phyloP scores from a whole-genome alignment of 108 stramenopile genomes.

The Chaetoceros tenuissimus region DNA sequence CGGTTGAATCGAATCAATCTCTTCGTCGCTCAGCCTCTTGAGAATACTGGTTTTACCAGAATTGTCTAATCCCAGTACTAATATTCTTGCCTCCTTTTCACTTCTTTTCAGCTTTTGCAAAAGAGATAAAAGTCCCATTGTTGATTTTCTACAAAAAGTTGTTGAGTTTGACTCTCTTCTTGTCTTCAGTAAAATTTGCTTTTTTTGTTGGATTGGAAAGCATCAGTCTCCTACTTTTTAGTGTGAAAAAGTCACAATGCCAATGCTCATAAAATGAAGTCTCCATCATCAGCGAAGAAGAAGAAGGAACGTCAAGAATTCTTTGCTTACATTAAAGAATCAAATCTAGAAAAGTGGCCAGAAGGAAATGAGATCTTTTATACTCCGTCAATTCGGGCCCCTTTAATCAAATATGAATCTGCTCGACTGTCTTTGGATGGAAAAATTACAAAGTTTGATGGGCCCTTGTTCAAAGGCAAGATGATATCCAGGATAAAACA shows the following conservation, averaged over 20 bases:
- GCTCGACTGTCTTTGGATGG: neutral
- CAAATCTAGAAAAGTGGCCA: neutral
- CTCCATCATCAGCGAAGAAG: no score
- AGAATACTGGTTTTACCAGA: conserved; percentile 71
- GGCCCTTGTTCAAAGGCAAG: neutral
- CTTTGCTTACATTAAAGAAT: neutral
- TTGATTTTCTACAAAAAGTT: conserved; percentile 1
- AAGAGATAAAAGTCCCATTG: conserved; percentile 34
- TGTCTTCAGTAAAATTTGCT: no score
- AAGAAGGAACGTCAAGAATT: neutral
- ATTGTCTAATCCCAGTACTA: conserved; percentile 68
- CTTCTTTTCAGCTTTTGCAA: conserved; percentile 67
- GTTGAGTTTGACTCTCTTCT: no score
- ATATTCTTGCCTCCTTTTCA: conserved; percentile 52
- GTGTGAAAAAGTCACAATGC: no score
- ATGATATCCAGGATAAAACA: neutral
- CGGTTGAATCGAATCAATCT: conserved; percentile 47
- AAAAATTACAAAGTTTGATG: neutral
- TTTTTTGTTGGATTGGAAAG: no score
- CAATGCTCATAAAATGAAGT: no score
- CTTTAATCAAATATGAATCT: neutral
- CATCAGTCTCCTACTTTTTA: no score
- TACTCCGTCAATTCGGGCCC: neutral
- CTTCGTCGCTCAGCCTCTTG: conserved; percentile 57
- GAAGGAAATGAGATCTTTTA: neutral